phyloP scores from a whole-genome alignment of 768 basidiomycete genomes.

The Lactifluus pinguis region DNA sequence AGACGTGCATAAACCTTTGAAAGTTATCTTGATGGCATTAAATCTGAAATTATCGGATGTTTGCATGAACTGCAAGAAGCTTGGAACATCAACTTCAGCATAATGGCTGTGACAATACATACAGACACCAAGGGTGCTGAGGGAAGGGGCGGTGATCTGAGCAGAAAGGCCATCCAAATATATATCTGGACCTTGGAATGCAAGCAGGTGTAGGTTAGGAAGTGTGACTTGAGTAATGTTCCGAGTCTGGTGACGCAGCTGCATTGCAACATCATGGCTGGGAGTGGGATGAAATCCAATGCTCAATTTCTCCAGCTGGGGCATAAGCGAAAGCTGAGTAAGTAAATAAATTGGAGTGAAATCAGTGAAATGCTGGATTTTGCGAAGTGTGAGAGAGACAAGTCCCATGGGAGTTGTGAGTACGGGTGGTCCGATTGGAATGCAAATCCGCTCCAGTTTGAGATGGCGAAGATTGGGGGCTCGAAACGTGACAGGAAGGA shows the following conservation, averaged over 20 bases:
- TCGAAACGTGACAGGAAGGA: no score
- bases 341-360: neutral
- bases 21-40: neutral
- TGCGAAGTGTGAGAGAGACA: no score
- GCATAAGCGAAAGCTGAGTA: neutral
- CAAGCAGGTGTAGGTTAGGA: neutral
- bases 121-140: neutral
- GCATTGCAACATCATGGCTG: neutral
- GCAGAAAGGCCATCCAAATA: neutral
- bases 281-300: neutral
- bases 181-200: neutral
- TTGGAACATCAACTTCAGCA: neutral
- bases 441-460: no score
- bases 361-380: neutral
- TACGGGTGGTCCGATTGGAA: no score
- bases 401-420: no score
- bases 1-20: neutral
- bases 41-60: neutral
- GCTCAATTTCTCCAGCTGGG: neutral
- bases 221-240: neutral
- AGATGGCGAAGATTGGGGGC: no score
- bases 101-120: no score
- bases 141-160: neutral
- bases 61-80: neutral
- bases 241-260: neutral